Percentiles rank a stretch among this genome's conserved stretches.
Evolutionary conservation across 208 protist species (phyloP).

Genomic region (Strigomonas galati): DNA sequence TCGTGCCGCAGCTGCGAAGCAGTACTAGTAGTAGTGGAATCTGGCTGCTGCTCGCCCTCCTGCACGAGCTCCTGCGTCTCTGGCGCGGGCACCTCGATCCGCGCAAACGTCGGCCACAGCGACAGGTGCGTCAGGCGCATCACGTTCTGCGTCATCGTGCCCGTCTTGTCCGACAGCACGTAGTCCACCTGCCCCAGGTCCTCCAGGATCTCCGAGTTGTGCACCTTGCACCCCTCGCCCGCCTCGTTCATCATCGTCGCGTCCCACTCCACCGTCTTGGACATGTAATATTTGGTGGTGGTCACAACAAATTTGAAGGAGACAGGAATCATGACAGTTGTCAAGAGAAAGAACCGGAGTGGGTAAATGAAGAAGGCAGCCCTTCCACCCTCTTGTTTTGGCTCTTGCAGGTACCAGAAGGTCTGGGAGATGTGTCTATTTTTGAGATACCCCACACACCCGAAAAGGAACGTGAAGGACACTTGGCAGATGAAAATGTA

Average conservation of each 20-base stretch:
- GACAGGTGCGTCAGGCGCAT: conserved; percentile 86
- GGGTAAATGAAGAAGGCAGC: conserved; percentile 78
- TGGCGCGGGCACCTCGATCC: background rate
- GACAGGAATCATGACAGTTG: conserved; percentile 97
- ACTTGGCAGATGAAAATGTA: conserved; percentile 90
- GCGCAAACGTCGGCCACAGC: conserved; percentile 20
- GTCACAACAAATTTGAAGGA: conserved; percentile 96
- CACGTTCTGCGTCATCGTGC: conserved; percentile 94
- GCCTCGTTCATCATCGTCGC: conserved; percentile 66
- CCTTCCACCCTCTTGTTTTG: conserved; percentile 19
- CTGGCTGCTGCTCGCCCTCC: too few species aligned
- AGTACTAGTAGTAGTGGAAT: too few species aligned
- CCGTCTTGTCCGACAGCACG: conserved; percentile 95
- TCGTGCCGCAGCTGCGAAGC: too few species aligned
- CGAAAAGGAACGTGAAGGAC: conserved; percentile 68
- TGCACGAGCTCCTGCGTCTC: background rate
- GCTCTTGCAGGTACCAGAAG: conserved; percentile 72
- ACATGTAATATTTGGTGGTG: conserved; percentile 94
- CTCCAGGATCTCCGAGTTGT: conserved; percentile 91
- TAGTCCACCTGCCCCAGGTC: conserved; percentile 95
- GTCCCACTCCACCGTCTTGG: conserved; percentile 91
- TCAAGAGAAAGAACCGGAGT: conserved; percentile 93
- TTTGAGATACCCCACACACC: conserved; percentile 66
- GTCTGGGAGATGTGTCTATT: conserved; percentile 38
- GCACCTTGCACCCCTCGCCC: conserved; percentile 54